Percentiles rank a stretch among this genome's conserved stretches.
These are phyloP conservation scores for Knoxia roxburghii DNA, from an alignment of 257 asterid genomes.

Conservation along the genomic window DNA sequence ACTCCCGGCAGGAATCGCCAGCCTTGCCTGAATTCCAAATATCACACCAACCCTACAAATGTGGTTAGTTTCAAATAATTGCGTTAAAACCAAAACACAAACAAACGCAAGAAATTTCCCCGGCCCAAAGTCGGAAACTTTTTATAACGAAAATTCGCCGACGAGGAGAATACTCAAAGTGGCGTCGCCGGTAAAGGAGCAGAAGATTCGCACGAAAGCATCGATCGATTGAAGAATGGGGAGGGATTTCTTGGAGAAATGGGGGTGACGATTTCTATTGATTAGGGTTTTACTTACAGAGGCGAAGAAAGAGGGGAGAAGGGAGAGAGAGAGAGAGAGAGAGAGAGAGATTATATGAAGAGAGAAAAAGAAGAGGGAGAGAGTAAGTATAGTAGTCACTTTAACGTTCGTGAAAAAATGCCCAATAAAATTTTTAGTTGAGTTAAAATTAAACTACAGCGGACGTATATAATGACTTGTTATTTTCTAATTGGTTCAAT, in stretches of 20 bases:
- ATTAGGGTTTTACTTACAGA: constrained; percentile 13
- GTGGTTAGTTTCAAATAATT: neutral
- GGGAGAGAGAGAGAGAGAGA: constrained; percentile 1
- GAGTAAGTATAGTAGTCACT: neutral
- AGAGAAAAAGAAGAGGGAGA: neutral
- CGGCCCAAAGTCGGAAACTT: neutral
- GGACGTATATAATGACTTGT: too few relatives aligned
- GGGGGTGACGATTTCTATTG: constrained; percentile 1
- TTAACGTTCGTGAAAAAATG: neutral
- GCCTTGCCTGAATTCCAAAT: constrained; percentile 32
- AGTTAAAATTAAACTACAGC: too few relatives aligned
- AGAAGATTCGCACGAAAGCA: neutral
- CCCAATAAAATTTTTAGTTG: too few relatives aligned
- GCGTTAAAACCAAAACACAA: neutral
- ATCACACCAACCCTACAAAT: constrained; percentile 24
- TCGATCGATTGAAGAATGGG: constrained; percentile 1
- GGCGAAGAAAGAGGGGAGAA: constrained; percentile 11
- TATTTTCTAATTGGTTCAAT: too few relatives aligned
- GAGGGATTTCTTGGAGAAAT: neutral
- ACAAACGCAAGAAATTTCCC: neutral
- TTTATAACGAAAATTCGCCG: neutral
- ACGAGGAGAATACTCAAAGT: neutral
- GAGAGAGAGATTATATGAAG: neutral
- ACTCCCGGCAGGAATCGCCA: constrained; percentile 46
- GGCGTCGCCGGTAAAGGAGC: neutral